Percentiles rank a stretch among this genome's conserved stretches.
These are phyloP conservation scores for Scheffersomyces insectosa DNA, from an alignment of 1,139 yeast genomes.

Conservation along the genomic window DNA sequence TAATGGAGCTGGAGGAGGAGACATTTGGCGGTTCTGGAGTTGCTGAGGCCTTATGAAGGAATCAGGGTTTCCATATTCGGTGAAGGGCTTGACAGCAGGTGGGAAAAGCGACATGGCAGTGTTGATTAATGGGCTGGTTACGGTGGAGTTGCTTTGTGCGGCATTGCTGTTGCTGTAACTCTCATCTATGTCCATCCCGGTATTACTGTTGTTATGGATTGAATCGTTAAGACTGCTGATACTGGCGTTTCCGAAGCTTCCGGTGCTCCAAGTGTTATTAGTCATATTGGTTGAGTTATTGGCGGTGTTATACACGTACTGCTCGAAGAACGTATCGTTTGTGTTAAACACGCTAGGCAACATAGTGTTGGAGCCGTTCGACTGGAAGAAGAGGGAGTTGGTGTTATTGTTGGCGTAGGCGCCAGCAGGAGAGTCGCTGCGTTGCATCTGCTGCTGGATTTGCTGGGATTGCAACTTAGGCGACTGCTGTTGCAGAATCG, in stretches of 20 bases:
- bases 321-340: constrained; percentile 32
- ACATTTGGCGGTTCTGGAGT: constrained; percentile 16
- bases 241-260: neutral
- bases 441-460: neutral
- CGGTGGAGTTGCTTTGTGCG: too few species aligned
- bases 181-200: constrained; percentile 12
- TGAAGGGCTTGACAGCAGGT: constrained; percentile 29
- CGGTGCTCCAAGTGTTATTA: neutral
- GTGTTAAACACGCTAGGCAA: neutral
- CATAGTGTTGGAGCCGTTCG: constrained; percentile 3
- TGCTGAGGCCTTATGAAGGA: constrained; percentile 16
- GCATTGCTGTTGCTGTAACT: neutral
- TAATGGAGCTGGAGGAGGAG: constrained; percentile 9
- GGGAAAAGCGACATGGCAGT: constrained; percentile 1
- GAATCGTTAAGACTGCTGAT: constrained; percentile 4
- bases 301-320: constrained; percentile 14
- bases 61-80: constrained; percentile 42
- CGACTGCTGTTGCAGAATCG: neutral
- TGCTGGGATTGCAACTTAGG: neutral
- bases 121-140: neutral
- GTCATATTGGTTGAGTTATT: neutral
- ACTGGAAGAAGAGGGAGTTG: constrained; percentile 7
- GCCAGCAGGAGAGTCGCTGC: neutral
- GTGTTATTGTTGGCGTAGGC: constrained; percentile 2
- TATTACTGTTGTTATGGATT: neutral